Evolutionary conservation across 768 basidiomycete genomes (phyloP), one percentile per base, ranked within the genome.

Genomic region (Tylopilus vinaceipallidus): DNA sequence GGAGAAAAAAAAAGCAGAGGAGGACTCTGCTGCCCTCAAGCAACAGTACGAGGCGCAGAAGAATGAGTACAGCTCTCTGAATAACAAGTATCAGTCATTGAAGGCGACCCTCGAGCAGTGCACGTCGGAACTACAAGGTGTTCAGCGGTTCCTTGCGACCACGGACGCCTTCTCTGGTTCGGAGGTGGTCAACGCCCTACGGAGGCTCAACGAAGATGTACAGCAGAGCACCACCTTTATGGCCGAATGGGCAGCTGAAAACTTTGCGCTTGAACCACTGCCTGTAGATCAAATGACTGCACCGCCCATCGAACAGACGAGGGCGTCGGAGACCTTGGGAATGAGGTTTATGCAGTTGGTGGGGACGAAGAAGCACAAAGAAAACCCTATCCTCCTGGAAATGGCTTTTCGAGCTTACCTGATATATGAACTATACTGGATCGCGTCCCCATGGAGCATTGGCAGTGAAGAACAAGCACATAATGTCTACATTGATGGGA

Each of bases 151-250:
- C 64, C 59, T 75, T 39, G 63, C 68, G 14, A 73, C 67, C 29
- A 68, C 66, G 7, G 76, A 80, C 51, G 33, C 58, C 1, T 62
- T 71, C 35, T 74, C 80, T 0, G 71, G 70, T 11, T 70, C 71
- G 9, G 79, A 83, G 27, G 71, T 81, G 6, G 60, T 73, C 26
- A 55, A 59, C 6, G 67, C 72, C 50, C 59, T 81, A 4, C 68
- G 71, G 36, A 65, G 63, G 16, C 59, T 82, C 34, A 76, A 80
- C 51, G 60, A 71, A 14, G 72, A 73, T 49, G 75, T 79, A 17
- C 72, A 68, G 38, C 76, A 80, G 51, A 68, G 64, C 12, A 71
- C 75, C 9, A 71, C 74, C 0, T 66, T 63, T 32, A 69, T 81
- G 42, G 71, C 76, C 6, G 76, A 79, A 47, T 56, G 71, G 45